phyloP scores from a whole-genome alignment of 2,329 filamentous ascomycete genomes.

The Xylogone sp. region DNA sequence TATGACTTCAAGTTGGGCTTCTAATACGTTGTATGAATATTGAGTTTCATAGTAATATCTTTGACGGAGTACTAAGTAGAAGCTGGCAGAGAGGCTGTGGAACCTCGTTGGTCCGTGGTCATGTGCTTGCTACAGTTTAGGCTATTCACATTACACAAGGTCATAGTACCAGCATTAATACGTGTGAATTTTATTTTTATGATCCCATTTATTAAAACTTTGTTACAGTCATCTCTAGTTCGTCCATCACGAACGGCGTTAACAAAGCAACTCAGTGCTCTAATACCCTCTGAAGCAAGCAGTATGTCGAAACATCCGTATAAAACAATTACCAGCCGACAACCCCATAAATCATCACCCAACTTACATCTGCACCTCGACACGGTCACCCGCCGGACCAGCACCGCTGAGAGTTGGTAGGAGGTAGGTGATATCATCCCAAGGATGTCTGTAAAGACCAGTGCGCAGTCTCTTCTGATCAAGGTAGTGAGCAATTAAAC shows the following conservation, averaged over 20 bases:
- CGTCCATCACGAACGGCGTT: not conserved
- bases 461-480: slow-evolving; percentile 99
- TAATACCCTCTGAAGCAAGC: not conserved
- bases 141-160: no score
- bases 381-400: slow-evolving; percentile 76
- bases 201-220: not conserved
- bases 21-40: no score
- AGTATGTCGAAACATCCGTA: not conserved
- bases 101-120: no score
- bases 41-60: no score
- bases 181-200: no score
- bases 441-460: slow-evolving; percentile 97
- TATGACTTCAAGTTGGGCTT: no score
- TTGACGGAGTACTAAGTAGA: no score
- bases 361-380: slow-evolving; percentile 72
- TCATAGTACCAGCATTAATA: no score
- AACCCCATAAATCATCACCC: not conserved
- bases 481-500: slow-evolving; percentile 98
- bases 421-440: slow-evolving; percentile 97
- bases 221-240: not conserved
- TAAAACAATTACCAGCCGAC: not conserved
- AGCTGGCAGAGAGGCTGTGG: no score
- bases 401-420: slow-evolving; percentile 74
- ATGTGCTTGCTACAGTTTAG: no score
- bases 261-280: not conserved